phyloP scores from a whole-genome alignment of 1,284 basidiomycete species.

The Microbotryum intermedium region DNA sequence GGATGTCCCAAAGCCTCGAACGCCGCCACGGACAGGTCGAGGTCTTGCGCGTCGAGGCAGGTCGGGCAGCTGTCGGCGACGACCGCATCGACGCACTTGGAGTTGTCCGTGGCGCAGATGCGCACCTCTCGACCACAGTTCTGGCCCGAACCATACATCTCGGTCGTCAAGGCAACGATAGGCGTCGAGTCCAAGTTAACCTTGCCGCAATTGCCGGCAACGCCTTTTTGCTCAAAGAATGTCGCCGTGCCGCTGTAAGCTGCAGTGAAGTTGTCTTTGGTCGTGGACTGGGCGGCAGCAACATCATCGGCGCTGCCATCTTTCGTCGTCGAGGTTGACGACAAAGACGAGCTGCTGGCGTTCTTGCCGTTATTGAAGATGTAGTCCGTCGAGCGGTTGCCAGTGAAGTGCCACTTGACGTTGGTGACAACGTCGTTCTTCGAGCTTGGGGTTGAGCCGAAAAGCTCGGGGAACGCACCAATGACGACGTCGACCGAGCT shows the following conservation, averaged over 20 bases:
- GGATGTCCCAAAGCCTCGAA: slow-evolving; percentile 53
- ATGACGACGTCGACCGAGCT: slow-evolving; percentile 22
- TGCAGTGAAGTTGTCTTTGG: no score
- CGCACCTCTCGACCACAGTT: background rate
- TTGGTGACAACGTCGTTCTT: slow-evolving; percentile 23
- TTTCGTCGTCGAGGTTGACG: no score
- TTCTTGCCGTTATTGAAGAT: slow-evolving; percentile 6
- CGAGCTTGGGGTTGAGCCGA: background rate
- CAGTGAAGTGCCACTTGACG: slow-evolving; percentile 21
- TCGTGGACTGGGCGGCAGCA: no score
- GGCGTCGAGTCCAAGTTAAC: background rate
- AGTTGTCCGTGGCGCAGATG: background rate
- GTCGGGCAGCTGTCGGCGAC: background rate
- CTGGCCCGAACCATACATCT: background rate
- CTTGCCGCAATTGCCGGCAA: background rate
- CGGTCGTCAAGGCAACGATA: background rate
- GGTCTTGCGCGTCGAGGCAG: background rate
- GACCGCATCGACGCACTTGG: background rate
- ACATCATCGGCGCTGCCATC: no score
- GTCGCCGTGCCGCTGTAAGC: background rate
- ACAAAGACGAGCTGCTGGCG: background rate
- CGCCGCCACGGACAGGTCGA: slow-evolving; percentile 64
- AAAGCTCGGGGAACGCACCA: slow-evolving; percentile 10
- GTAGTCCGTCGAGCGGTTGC: slow-evolving; percentile 3
- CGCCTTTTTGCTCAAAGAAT: background rate